phyloP scores from a whole-genome alignment of 1,284 basidiomycete genomes.

The Marasmius fiardii region DNA sequence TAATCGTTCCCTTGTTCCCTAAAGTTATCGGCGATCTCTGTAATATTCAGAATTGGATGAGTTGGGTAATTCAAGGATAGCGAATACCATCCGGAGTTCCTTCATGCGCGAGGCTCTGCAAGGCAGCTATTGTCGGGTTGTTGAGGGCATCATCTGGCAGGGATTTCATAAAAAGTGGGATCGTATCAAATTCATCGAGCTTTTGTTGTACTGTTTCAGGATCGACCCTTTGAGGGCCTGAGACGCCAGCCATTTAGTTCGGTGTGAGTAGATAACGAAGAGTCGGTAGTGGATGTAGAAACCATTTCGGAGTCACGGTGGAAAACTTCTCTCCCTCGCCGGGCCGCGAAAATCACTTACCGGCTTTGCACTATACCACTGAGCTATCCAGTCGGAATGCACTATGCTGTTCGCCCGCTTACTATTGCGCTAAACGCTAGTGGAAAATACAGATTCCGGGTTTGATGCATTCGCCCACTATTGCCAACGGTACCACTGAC shows the following conservation, averaged over 20 bases:
- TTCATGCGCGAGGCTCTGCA: constrained; percentile 86
- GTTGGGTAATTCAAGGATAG: constrained; percentile 13
- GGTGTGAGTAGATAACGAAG: no score
- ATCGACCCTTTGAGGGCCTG: constrained; percentile 32
- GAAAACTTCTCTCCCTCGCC: no score
- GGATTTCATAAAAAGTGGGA: constrained; percentile 92
- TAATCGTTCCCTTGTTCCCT: constrained; percentile 96
- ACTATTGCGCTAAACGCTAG: not conserved
- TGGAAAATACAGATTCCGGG: not conserved
- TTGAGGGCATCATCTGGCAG: constrained; percentile 64
- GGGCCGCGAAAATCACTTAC: no score
- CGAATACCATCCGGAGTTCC: constrained; percentile 90
- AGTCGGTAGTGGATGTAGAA: no score
- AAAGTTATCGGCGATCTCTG: constrained; percentile 90
- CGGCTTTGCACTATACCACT: no score
- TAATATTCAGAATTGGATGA: constrained; percentile 5
- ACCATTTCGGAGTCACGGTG: no score
- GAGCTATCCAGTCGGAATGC: not conserved
- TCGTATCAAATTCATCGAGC: constrained; percentile 49
- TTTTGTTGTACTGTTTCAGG: constrained; percentile 40
- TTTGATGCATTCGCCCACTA: not conserved
- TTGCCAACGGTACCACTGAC: not conserved
- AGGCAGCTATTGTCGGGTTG: constrained; percentile 72
- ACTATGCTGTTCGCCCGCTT: not conserved
- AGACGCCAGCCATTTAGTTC: not conserved